Conservation (phyloP, 1,284 basidiomycete species). For the Athelia sp. region DNA sequence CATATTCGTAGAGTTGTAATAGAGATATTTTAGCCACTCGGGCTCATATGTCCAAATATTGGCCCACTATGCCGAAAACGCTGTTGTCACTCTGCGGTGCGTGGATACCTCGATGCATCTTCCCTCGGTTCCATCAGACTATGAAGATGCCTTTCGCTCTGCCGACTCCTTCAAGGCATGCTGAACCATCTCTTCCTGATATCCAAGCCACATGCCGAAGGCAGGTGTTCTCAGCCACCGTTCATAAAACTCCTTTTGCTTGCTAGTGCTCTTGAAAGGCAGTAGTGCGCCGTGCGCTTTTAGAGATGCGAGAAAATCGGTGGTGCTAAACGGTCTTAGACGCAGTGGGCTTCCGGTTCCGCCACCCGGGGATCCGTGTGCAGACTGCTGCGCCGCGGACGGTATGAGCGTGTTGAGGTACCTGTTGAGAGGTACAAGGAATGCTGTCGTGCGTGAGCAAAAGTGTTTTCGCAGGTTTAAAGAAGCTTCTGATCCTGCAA, state of each 20-base stretch:
- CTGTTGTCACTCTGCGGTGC: too few species aligned
- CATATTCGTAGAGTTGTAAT: too few species aligned
- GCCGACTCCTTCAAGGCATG: slow-evolving; percentile 15
- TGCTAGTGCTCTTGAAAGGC: slow-evolving; percentile 65
- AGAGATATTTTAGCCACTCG: too few species aligned
- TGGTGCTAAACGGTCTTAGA: slow-evolving; percentile 76
- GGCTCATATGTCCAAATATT: too few species aligned
- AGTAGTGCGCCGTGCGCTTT: slow-evolving; percentile 75
- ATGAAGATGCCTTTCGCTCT: too few species aligned
- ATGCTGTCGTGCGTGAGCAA: slow-evolving; percentile 79
- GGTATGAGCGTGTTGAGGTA: slow-evolving; percentile 92
- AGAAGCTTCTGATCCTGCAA: slow-evolving; percentile 55
- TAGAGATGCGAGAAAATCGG: slow-evolving; percentile 78
- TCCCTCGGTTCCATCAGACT: too few species aligned
- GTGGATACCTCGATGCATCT: too few species aligned
- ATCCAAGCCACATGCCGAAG: slow-evolving; percentile 73
- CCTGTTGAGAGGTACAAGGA: slow-evolving; percentile 89
- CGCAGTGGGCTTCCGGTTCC: slow-evolving; percentile 24
- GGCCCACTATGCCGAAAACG: too few species aligned
- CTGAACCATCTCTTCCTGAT: slow-evolving; percentile 66
- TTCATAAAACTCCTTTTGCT: slow-evolving; percentile 69
- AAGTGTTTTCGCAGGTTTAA: slow-evolving; percentile 81
- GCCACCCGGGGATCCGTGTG: slow-evolving; percentile 12
- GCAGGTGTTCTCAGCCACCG: slow-evolving; percentile 67
- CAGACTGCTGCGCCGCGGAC: slow-evolving; percentile 31